Conservation (phyloP, 495 filamentous ascomycete species). For the Penicillium desertorum region DNA sequence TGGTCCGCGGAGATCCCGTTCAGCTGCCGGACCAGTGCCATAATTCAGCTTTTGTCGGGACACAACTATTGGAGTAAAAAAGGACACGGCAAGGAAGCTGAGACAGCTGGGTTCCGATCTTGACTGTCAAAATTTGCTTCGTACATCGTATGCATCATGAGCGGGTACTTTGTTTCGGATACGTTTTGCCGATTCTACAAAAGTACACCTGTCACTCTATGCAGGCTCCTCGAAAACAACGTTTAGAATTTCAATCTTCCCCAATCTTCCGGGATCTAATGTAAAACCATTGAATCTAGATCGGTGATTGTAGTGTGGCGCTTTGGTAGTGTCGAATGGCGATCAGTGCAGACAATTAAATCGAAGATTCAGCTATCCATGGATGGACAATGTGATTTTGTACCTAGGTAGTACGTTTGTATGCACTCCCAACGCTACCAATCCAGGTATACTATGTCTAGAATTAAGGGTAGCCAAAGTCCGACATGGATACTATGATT, state of each 20-base stretch:
- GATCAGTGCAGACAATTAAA: background rate
- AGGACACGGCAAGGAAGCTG: background rate
- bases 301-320: constrained; percentile 3
- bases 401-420: background rate
- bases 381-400: background rate
- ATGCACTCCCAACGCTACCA: background rate
- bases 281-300: constrained; percentile 2
- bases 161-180: background rate
- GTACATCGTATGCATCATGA: constrained; percentile 7
- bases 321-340: constrained; percentile 1
- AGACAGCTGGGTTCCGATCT: background rate
- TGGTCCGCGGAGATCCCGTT: constrained; percentile 18
- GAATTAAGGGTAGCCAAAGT: background rate
- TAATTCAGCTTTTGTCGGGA: background rate
- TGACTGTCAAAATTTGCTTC: background rate
- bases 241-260: background rate
- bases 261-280: background rate
- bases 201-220: constrained; percentile 7
- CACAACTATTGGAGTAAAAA: constrained; percentile 2
- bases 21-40: constrained; percentile 12
- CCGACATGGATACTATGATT: background rate
- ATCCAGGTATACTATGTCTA: constrained; percentile 3
- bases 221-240: background rate
- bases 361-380: constrained; percentile 3
- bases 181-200: background rate